phyloP scores from a whole-genome alignment of 345 rosid genomes.

The Odontarrhena argentea region DNA sequence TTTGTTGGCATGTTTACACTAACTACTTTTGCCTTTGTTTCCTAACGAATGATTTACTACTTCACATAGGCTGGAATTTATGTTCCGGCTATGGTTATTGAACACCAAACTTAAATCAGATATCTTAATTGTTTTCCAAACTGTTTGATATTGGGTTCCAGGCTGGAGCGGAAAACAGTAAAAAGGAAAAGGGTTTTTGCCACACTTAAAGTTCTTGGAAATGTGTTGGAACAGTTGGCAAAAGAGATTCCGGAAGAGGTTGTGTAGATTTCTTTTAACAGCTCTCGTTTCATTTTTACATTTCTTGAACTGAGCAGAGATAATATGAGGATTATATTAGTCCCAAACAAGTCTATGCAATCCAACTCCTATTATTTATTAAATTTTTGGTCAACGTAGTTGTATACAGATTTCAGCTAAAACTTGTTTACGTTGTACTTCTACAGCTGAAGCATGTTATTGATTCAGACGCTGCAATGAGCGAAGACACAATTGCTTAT shows the following conservation, averaged over 20 bases:
- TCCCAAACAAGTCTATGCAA: constrained; percentile 4
- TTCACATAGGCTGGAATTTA: constrained; percentile 3
- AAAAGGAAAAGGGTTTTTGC: constrained; percentile 86
- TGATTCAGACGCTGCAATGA: constrained; percentile 92
- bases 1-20: neutral
- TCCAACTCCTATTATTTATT: neutral
- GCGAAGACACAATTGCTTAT: constrained; percentile 86
- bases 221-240: constrained; percentile 76
- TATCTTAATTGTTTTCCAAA: constrained; percentile 5
- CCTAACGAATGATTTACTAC: neutral
- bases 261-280: constrained; percentile 26
- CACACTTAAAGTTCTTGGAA: constrained; percentile 79
- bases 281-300: constrained; percentile 17
- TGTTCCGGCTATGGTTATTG: constrained; percentile 11
- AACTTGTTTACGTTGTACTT: constrained; percentile 20
- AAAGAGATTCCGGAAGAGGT: constrained; percentile 94
- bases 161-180: constrained; percentile 85
- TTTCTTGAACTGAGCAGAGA: constrained; percentile 1
- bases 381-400: neutral
- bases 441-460: constrained; percentile 80
- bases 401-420: constrained; percentile 19
- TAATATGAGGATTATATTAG: neutral
- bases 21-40: constrained; percentile 6
- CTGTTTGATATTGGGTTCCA: constrained; percentile 43
- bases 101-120: constrained; percentile 21